Base-by-base conservation (phyloP, 2,329 filamentous ascomycete species). In the Calonectria leucothoes region DNA sequence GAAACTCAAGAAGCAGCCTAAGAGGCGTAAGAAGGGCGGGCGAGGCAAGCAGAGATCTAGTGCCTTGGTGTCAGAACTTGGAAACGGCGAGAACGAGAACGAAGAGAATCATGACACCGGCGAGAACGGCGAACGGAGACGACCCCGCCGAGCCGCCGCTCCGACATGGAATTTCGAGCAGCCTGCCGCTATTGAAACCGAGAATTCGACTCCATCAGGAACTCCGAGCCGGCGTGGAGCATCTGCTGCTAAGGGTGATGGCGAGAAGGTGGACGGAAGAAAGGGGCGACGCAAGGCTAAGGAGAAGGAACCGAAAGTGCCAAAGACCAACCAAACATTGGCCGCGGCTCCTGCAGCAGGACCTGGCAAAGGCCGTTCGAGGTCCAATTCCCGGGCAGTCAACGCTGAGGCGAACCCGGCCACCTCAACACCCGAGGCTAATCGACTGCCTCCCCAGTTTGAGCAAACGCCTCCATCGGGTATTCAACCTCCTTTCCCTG, bases 161-260 rank as follows among this genome's bases (percentile, higher is more conserved):
- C 94, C 94, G 4, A 94, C 92, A 0, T 96, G 93, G 86, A 91
- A 91, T 51, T 91, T 89, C 71, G 93, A 94, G 79, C 93, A 83
- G 79, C 87, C 81, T 69, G 84, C 86, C 12, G 87, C n/a, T n/a
- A n/a, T 86, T 35, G 93, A 95, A 72, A 89, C 89, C 20, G 93
- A 95, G 78, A 87, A 86, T 52, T 84, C 86, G 61, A 91, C 91
- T 2, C 88, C 89, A 12, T 87, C 86, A 12, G 89, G 89, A n/a
- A 93, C 91, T 4, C 90, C 90, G 3, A 87, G 87, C 5, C 88
- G 89, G 29, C 87, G 90, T 71, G 89, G 86, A 70, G 86, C 78
- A 20, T 82, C 81, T 33, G 74, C 79, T 49, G 81, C 83, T 55
- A 89, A 86, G 78, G 84, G 84, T 59, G 86, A 89, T 31, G 81